A percentile compares a stretch with the other conserved stretches of the same genome.
Evolutionary conservation across 805 yeast genomes (phyloP).

Genomic region (Ogataea pilisensis): DNA sequence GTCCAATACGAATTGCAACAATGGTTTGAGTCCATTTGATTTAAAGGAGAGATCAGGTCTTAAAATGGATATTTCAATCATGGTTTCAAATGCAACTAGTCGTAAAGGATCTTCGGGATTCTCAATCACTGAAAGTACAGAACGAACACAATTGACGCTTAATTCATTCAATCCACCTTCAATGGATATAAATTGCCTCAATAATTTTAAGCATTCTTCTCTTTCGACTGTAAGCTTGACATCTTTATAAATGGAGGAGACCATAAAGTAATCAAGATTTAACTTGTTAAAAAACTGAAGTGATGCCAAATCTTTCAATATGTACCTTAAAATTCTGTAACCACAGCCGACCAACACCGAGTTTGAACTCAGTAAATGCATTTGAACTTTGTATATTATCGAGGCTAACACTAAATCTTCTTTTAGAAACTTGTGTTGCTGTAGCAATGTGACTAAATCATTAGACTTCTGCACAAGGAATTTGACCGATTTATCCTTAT

Average conservation of each 20-base stretch:
- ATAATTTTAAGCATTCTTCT: conserved; percentile 69
- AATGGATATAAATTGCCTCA: conserved; percentile 57
- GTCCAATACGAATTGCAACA: conserved; percentile 47
- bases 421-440: conserved; percentile 54
- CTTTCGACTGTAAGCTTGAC: conserved; percentile 49
- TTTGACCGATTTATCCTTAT: conserved; percentile 45
- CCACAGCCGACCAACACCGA: conserved; percentile 69
- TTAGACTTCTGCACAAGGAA: conserved; percentile 58
- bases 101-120: conserved; percentile 48
- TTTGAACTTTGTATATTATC: conserved; percentile 50
- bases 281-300: conserved; percentile 48
- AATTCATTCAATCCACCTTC: conserved; percentile 49
- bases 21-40: conserved; percentile 41
- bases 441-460: conserved; percentile 54
- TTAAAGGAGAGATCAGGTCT: conserved; percentile 39
- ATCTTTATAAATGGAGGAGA: conserved; percentile 61
- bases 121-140: conserved; percentile 62
- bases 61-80: conserved; percentile 46
- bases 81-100: conserved; percentile 46
- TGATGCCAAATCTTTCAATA: conserved; percentile 52
- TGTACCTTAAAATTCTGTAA: conserved; percentile 65
- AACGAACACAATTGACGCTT: conserved; percentile 60
- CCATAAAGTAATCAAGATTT: conserved; percentile 58
- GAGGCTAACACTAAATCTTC: conserved; percentile 59
- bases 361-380: conserved; percentile 46